phyloP scores from a whole-genome alignment of 1,284 basidiomycete genomes.

The Cutaneotrichosporon sp. region DNA sequence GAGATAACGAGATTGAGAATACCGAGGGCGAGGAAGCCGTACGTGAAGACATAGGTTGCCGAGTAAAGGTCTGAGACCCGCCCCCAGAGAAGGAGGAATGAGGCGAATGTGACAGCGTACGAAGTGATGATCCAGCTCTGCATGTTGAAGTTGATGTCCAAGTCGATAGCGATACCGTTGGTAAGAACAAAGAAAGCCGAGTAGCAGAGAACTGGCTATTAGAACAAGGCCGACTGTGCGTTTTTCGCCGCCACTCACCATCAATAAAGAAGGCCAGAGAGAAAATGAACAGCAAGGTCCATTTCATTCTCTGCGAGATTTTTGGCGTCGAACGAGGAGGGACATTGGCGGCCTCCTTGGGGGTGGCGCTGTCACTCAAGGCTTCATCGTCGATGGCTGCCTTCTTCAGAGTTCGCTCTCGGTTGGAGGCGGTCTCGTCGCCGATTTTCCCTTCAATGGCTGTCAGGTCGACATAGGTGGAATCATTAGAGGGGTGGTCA shows the following conservation, averaged over 20 bases:
- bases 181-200: constrained; percentile 22
- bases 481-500: no score
- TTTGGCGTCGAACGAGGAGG: background rate
- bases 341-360: background rate
- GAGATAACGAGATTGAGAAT: constrained; percentile 31
- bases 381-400: no score
- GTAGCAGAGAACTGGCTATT: constrained; percentile 21
- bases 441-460: no score
- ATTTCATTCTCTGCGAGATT: constrained; percentile 24
- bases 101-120: constrained; percentile 41
- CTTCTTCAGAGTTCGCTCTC: no score
- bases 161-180: constrained; percentile 11
- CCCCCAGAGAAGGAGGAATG: constrained; percentile 39
- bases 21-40: constrained; percentile 30
- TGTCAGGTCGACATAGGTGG: no score
- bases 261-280: constrained; percentile 30
- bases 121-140: constrained; percentile 25
- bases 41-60: constrained; percentile 32
- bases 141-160: constrained; percentile 14
- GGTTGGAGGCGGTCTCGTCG: no score
- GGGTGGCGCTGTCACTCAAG: no score
- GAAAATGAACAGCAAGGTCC: constrained; percentile 26
- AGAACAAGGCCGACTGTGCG: no score
- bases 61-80: constrained; percentile 38
- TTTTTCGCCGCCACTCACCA: no score